Evolutionary conservation across 805 yeast species (phyloP).

Genomic region (Candida quercuum): DNA sequence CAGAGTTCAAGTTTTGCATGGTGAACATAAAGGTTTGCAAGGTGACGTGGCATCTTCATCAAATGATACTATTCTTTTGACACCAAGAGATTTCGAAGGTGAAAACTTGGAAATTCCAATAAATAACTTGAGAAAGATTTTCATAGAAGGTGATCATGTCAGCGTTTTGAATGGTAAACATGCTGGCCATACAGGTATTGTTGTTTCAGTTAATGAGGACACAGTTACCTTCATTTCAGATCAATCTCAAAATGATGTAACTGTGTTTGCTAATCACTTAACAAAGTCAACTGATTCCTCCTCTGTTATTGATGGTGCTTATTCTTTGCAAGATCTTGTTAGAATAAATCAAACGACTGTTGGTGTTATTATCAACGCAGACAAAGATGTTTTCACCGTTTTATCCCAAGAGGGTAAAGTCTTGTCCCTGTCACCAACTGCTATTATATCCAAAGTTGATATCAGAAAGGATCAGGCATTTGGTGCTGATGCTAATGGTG

Average conservation of each 20-base stretch:
- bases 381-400: slow-evolving; percentile 78
- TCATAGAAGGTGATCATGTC: slow-evolving; percentile 90
- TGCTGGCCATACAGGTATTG: slow-evolving; percentile 91
- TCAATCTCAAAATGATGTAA: slow-evolving; percentile 80
- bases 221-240: slow-evolving; percentile 88
- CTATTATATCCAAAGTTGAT: slow-evolving; percentile 77
- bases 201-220: slow-evolving; percentile 74
- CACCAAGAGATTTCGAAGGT: slow-evolving; percentile 38
- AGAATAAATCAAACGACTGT: slow-evolving; percentile 81
- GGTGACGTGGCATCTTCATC: slow-evolving; percentile 73
- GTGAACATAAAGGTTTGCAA: slow-evolving; percentile 87
- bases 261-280: slow-evolving; percentile 88
- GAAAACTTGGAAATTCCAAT: slow-evolving; percentile 75
- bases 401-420: slow-evolving; percentile 79
- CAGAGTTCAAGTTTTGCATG: slow-evolving; percentile 83
- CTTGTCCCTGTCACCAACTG: slow-evolving; percentile 64
- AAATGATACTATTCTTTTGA: slow-evolving; percentile 53
- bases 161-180: slow-evolving; percentile 89
- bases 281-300: slow-evolving; percentile 89
- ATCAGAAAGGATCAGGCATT: slow-evolving; percentile 62
- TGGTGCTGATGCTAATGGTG: slow-evolving; percentile 82
- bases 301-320: slow-evolving; percentile 67
- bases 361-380: slow-evolving; percentile 87
- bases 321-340: slow-evolving; percentile 84
- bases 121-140: slow-evolving; percentile 75